Percentiles rank a stretch among this genome's conserved stretches.
Evolutionary conservation across 169 alveolate genomes (phyloP).

Genomic region (Plasmodium blacklocki): DNA sequence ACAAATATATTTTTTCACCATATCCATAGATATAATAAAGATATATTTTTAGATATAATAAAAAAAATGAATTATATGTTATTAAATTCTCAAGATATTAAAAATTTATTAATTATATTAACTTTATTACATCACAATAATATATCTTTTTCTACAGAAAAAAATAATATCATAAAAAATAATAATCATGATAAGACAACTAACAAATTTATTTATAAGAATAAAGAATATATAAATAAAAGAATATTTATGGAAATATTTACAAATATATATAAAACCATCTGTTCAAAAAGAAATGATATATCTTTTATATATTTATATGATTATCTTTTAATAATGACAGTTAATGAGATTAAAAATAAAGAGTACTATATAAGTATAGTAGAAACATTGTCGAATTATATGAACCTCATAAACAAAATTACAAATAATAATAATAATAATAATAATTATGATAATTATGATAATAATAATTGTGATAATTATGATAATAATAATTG

Average conservation of each 20-base stretch:
- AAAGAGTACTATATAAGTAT: conserved; percentile 27
- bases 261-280: conserved; percentile 16
- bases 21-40: conserved; percentile 31
- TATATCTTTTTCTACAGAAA: conserved; percentile 32
- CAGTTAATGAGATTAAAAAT: conserved; percentile 45
- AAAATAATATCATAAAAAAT: conserved; percentile 23
- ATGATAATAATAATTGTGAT: background rate
- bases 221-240: conserved; percentile 69
- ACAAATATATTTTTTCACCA: conserved; percentile 14
- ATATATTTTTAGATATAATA: conserved; percentile 30
- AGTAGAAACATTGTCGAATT: conserved; percentile 24
- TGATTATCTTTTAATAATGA: conserved; percentile 49
- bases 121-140: conserved; percentile 66
- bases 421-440: conserved; percentile 30
- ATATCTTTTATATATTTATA: conserved; percentile 57
- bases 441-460: background rate
- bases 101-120: conserved; percentile 25
- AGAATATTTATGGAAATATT: conserved; percentile 25
- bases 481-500: background rate
- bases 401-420: conserved; percentile 45
- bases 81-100: conserved; percentile 34
- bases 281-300: conserved; percentile 19
- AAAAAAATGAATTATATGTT: conserved; percentile 28
- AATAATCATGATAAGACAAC: background rate
- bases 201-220: conserved; percentile 6